These are phyloP conservation scores for Gnetum montanum DNA, from an alignment of 75 land plant species.

Conservation along the genomic window DNA sequence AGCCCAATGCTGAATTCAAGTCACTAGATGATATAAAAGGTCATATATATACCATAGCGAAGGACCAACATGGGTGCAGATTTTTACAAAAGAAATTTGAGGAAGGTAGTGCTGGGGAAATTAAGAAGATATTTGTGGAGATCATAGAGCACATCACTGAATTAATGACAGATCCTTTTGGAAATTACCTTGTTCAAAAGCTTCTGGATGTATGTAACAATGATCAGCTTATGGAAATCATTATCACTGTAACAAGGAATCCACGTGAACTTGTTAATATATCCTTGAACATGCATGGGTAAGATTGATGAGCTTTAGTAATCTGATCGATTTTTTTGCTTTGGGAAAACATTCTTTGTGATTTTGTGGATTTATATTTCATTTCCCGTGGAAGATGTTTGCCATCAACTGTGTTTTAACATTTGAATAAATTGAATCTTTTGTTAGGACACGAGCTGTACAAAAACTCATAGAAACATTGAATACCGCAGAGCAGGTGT, in stretches of 20 bases:
- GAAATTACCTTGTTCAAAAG: constrained; percentile 67
- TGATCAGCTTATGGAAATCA: constrained; percentile 35
- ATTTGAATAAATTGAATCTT: neutral
- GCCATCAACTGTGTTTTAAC: neutral
- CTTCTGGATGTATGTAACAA: constrained; percentile 42
- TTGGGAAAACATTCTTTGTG: neutral
- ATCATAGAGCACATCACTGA: constrained; percentile 42
- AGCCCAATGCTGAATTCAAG: constrained; percentile 11
- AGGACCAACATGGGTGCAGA: constrained; percentile 56
- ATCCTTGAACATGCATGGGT: constrained; percentile 53
- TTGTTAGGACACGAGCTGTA: constrained; percentile 73
- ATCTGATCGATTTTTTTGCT: neutral
- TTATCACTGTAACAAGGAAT: constrained; percentile 19
- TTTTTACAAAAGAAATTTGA: constrained; percentile 54
- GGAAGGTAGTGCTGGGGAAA: constrained; percentile 31
- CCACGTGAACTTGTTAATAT: constrained; percentile 22
- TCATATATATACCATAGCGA: constrained; percentile 35
- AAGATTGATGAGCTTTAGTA: constrained; percentile 1
- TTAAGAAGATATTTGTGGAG: constrained; percentile 40
- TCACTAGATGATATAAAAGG: constrained; percentile 46
- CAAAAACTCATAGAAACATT: constrained; percentile 77
- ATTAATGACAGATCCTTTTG: constrained; percentile 51
- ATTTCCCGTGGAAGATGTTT: neutral
- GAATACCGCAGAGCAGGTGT: constrained; percentile 44
- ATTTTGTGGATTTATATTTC: neutral